Percentiles rank a stretch among this genome's conserved stretches.
Evolutionary conservation across 495 filamentous ascomycete genomes (phyloP).

Genomic region (Penicillium daleae): DNA sequence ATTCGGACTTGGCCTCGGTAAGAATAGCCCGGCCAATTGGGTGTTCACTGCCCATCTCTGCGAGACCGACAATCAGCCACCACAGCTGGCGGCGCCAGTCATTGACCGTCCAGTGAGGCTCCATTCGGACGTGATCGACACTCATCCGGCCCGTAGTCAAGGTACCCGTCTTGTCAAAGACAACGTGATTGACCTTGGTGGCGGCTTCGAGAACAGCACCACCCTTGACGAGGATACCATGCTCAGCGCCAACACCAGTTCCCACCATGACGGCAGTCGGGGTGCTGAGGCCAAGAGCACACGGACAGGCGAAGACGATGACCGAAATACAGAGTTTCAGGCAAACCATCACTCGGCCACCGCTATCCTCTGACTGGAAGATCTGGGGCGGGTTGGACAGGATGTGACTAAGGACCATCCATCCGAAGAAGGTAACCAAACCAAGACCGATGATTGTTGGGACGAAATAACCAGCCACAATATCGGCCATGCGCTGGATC

Average conservation of each 20-base stretch:
- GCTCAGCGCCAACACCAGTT: constrained; percentile 93
- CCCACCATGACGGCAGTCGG: constrained; percentile 99
- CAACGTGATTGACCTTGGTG: constrained; percentile 87
- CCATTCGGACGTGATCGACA: constrained; percentile 70
- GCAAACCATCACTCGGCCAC: constrained; percentile 94
- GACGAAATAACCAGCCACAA: constrained; percentile 92
- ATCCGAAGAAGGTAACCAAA: constrained; percentile 80
- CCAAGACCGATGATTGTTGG: constrained; percentile 86
- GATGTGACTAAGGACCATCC: constrained; percentile 94
- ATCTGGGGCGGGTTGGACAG: constrained; percentile 83
- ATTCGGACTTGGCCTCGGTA: constrained; percentile 68
- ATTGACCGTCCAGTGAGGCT: constrained; percentile 67
- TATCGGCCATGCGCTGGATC: constrained; percentile 92
- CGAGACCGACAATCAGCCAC: constrained; percentile 93
- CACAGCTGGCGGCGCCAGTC: constrained; percentile 75
- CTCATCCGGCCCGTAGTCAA: constrained; percentile 94
- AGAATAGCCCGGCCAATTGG: constrained; percentile 88
- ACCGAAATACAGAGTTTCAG: constrained; percentile 98
- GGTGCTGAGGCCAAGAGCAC: constrained; percentile 89
- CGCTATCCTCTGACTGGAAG: constrained; percentile 77
- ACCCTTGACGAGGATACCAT: constrained; percentile 96
- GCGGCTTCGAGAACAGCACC: constrained; percentile 91
- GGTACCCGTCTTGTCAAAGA: constrained; percentile 99
- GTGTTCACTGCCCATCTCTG: constrained; percentile 94
- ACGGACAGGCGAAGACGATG: constrained; percentile 97